These are phyloP conservation scores for Fraxinus dipetala DNA, from an alignment of 305 asterid genomes.

Conservation along the genomic window DNA sequence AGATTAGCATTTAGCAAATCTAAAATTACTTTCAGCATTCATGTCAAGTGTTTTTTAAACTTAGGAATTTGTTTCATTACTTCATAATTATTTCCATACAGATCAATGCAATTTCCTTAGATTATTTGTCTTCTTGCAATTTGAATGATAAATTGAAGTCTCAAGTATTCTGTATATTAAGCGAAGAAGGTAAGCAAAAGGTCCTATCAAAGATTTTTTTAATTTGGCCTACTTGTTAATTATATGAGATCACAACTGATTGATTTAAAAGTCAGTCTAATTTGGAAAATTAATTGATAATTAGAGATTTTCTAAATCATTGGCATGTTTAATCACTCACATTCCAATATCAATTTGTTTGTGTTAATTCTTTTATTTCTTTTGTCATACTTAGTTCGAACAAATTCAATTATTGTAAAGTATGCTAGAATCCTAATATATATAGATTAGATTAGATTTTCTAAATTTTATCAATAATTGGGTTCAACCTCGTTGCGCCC, in stretches of 20 bases:
- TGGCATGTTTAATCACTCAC: not conserved
- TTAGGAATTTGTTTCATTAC: not conserved
- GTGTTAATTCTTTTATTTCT: not conserved
- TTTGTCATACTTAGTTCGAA: not conserved
- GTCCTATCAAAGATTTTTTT: not conserved
- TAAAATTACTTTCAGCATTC: not conserved
- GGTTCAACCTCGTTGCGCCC: not conserved
- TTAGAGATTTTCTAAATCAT: not conserved
- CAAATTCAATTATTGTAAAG: not conserved
- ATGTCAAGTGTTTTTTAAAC: not conserved
- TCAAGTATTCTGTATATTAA: not conserved
- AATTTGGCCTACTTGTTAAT: not conserved
- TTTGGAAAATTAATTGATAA: not conserved
- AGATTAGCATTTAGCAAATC: not conserved
- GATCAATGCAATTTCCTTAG: not conserved
- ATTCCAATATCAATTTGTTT: not conserved
- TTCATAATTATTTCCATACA: not conserved
- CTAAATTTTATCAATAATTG: not conserved
- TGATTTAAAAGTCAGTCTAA: not conserved
- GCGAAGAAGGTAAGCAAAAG: not conserved
- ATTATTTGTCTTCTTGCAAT: not conserved
- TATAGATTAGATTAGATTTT: not conserved
- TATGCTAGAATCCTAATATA: not conserved
- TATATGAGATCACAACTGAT: not conserved
- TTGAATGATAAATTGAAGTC: not conserved